Conservation (phyloP, 2,329 filamentous ascomycete species). For the Venturia nashicola region DNA sequence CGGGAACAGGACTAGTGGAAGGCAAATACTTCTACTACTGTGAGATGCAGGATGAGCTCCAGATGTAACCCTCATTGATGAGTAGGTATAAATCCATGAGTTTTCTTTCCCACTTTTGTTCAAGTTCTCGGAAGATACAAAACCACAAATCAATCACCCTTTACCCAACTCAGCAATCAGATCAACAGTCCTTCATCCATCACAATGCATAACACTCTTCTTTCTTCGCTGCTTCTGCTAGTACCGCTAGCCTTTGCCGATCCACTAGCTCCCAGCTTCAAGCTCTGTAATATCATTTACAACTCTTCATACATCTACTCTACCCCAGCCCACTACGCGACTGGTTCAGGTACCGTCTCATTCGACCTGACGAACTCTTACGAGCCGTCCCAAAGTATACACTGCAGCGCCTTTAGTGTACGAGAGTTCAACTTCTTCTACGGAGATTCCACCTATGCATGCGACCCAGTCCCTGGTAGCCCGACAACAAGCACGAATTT, state of each 20-base stretch:
- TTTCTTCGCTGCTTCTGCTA: background rate
- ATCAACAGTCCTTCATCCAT: background rate
- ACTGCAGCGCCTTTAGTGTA: background rate
- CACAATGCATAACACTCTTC: background rate
- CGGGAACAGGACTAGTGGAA: background rate
- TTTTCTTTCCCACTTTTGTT: background rate
- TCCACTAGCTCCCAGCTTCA: background rate
- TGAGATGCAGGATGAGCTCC: background rate
- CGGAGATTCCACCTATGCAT: background rate
- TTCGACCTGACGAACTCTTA: slow-evolving; percentile 11
- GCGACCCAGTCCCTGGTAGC: background rate
- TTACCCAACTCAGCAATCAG: background rate
- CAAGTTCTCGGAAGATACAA: background rate
- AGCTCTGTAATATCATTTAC: slow-evolving; percentile 11
- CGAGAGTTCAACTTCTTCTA: background rate
- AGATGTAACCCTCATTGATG: background rate
- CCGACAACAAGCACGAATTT: slow-evolving; percentile 5
- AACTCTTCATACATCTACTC: slow-evolving; percentile 10
- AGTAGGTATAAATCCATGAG: background rate
- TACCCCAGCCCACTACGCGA: slow-evolving; percentile 12
- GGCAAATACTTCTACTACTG: background rate
- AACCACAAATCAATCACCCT: background rate
- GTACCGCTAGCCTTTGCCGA: background rate
- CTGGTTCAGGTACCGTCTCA: slow-evolving; percentile 8
- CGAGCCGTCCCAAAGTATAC: background rate